phyloP scores from a whole-genome alignment of 225 moss, liverwort and hornwort genomes.

The Bryum argenteum region DNA sequence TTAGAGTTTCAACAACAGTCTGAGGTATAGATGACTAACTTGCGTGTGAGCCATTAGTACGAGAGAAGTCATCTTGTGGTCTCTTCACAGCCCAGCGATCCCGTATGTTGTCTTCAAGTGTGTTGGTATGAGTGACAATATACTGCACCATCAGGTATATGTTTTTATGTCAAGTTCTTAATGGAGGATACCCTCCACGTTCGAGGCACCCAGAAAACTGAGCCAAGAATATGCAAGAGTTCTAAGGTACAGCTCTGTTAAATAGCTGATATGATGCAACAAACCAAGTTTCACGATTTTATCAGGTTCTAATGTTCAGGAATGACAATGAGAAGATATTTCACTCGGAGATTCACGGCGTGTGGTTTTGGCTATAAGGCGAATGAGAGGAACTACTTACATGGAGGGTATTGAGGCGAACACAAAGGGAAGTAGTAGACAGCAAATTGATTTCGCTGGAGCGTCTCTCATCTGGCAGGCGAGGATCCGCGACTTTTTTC shows the following conservation, averaged over 20 bases:
- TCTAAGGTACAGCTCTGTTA: not conserved
- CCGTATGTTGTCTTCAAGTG: slow-evolving; percentile 77
- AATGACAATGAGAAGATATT: not conserved
- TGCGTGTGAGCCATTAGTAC: slow-evolving; percentile 63
- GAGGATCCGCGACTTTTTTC: slow-evolving; percentile 87
- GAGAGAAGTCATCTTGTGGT: slow-evolving; percentile 75
- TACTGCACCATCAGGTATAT: slow-evolving; percentile 59
- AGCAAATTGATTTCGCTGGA: slow-evolving; percentile 80
- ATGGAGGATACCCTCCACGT: slow-evolving; percentile 8
- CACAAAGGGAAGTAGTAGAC: slow-evolving; percentile 80
- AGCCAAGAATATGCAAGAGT: not conserved
- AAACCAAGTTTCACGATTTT: not conserved
- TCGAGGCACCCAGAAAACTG: slow-evolving; percentile 15
- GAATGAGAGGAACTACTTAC: slow-evolving; percentile 47
- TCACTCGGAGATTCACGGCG: not conserved
- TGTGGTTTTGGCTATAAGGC: slow-evolving; percentile 1
- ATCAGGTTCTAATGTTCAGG: slow-evolving; percentile 12
- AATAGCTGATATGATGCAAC: not conserved
- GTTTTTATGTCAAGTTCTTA: not conserved
- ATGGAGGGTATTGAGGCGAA: slow-evolving; percentile 92
- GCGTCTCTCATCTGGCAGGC: slow-evolving; percentile 88
- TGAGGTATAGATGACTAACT: slow-evolving; percentile 49
- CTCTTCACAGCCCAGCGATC: slow-evolving; percentile 85
- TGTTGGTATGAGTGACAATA: slow-evolving; percentile 62
- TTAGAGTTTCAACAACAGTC: slow-evolving; percentile 17